Evolutionary conservation across 257 asterid genomes (phyloP), one percentile per base, ranked within the genome.

Genomic region (Henckelia pumila): DNA sequence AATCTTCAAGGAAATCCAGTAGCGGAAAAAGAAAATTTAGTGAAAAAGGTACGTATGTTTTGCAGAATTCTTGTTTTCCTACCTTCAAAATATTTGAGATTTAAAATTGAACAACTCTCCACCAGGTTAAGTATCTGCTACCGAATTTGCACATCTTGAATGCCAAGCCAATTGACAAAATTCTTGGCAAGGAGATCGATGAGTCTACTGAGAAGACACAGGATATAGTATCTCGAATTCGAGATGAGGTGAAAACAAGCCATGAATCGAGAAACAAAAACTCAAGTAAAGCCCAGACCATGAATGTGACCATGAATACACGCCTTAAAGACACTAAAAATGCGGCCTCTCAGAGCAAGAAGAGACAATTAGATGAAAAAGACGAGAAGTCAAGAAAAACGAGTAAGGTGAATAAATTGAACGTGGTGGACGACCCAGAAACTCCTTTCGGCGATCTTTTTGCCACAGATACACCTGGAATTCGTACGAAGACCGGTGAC

Each of bases 1-100:
- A 93, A 93, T 83, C 88, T 93, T 35, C 92, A 81, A 68, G 99
- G 99, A 55, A 93, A 93, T 76, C 97, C 95, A 9, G 53, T 93
- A 65, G 85, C 92, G 65, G 97, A 85, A 63, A 85, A 78, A 78
- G 92, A 87, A 68, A 77, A 73, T 55, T 73, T 87, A 64, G 79
- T 26, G 32, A 84, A 74, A 77, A 93, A 90, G 86, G 99, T 93
- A 72, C 68, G 82, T 68, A 59, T 56, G 10, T 58, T 25, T 37
- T 68, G 70, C 50, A 61, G 59, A 30, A 49, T 22, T 67, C 13
- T n/a, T 44, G 26, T 55, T 17, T 56, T n/a, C 29, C 6, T 52
- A 35, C 44, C 65, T 23, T 73, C 67, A 25, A 26, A 40, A 5
- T 62, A 30, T 66, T 71, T 71, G 44, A 62, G 66, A 71, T 58